Evolutionary conservation across 1,139 yeast species (phyloP).

Genomic region (Debaryomycetaceae sp.): DNA sequence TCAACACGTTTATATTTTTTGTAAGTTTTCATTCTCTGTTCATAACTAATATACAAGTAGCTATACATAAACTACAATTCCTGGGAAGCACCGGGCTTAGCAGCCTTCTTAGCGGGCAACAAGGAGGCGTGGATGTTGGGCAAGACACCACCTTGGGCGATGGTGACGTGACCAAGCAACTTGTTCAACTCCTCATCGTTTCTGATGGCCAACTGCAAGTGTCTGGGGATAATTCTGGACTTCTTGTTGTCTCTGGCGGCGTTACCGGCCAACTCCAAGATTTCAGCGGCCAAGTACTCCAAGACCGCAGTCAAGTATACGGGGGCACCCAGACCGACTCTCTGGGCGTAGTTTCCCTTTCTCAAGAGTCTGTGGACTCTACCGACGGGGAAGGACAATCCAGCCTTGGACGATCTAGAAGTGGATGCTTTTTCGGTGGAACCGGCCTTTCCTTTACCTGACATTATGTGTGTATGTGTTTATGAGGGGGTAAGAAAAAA

Average conservation of each 20-base stretch:
- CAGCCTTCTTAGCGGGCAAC: slow-evolving; percentile 89
- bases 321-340: slow-evolving; percentile 56
- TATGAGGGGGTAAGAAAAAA: slow-evolving; percentile 11
- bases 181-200: slow-evolving; percentile 52
- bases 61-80: slow-evolving; percentile 52
- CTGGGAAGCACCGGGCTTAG: slow-evolving; percentile 75
- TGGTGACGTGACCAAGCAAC: slow-evolving; percentile 84
- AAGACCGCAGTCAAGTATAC: slow-evolving; percentile 50
- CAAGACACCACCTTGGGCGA: slow-evolving; percentile 97
- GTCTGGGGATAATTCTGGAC: slow-evolving; percentile 54
- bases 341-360: slow-evolving; percentile 54
- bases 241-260: slow-evolving; percentile 57
- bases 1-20: slow-evolving; percentile 2
- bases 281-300: slow-evolving; percentile 52
- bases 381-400: slow-evolving; percentile 54
- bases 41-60: slow-evolving; percentile 17
- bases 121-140: slow-evolving; percentile 96
- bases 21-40: slow-evolving; percentile 11
- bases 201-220: slow-evolving; percentile 52
- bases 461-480: slow-evolving; percentile 27
- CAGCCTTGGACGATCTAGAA: slow-evolving; percentile 52
- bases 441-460: slow-evolving; percentile 54
- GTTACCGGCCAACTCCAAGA: slow-evolving; percentile 54
- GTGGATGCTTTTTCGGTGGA: slow-evolving; percentile 50
- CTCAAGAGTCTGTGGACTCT: slow-evolving; percentile 53